Percentiles rank a stretch among this genome's conserved stretches.
These are phyloP conservation scores for Ballota nigra DNA, from an alignment of 257 asterid genomes.

Conservation along the genomic window DNA sequence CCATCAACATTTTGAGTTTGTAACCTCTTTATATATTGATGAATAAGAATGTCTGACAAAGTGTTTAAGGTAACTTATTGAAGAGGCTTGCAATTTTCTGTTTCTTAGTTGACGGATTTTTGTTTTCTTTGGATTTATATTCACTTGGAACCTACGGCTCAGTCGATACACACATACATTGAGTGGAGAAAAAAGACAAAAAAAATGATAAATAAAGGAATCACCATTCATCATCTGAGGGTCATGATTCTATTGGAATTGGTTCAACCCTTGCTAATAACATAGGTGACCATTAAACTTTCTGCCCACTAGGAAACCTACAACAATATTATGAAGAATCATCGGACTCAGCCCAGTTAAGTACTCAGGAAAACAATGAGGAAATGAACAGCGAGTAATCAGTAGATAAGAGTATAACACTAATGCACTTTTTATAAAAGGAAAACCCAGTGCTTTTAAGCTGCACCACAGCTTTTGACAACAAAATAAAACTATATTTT, in stretches of 20 bases:
- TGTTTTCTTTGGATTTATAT: neutral
- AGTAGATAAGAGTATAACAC: neutral
- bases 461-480: neutral
- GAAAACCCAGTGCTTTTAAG: neutral
- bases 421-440: neutral
- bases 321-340: neutral
- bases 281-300: neutral
- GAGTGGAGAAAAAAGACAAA: neutral
- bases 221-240: neutral
- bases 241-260: neutral
- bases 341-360: neutral
- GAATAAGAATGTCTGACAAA: neutral
- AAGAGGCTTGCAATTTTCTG: neutral
- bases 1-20: neutral
- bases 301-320: neutral
- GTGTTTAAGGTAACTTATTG: neutral
- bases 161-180: neutral
- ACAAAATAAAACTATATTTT: neutral
- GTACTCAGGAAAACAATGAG: neutral
- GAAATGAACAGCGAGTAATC: too few relatives aligned
- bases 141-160: neutral
- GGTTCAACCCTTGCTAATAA: neutral
- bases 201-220: neutral
- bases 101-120: neutral
- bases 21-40: conserved; percentile 5